phyloP scores from a whole-genome alignment of 352 stramenopile species.

The Pythium phragmitis region DNA sequence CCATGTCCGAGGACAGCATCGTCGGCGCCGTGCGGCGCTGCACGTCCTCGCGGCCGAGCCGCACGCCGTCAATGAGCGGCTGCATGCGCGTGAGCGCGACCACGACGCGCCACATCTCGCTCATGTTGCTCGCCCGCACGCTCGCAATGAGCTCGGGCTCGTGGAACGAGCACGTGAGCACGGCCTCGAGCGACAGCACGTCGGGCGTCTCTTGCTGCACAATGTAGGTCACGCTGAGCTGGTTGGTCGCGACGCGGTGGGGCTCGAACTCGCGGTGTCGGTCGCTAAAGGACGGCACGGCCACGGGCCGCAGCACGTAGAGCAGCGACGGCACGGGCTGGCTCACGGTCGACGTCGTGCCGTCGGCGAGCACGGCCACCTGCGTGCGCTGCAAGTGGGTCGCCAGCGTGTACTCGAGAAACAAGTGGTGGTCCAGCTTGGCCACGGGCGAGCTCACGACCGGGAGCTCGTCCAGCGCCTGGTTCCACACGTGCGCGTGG shows the following conservation, averaged over 20 bases:
- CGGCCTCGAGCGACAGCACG: conserved; percentile 60
- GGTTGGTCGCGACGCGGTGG: conserved; percentile 35
- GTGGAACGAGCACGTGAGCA: conserved; percentile 41
- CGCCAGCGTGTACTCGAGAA: conserved; percentile 61
- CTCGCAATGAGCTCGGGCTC: conserved; percentile 19
- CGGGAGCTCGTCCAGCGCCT: conserved; percentile 11
- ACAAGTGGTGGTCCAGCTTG: conserved; percentile 40
- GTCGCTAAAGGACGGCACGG: conserved; percentile 33
- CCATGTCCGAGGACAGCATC: neutral
- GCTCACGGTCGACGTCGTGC: conserved; percentile 21
- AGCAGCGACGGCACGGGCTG: conserved; percentile 58
- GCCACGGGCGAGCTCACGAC: conserved; percentile 4
- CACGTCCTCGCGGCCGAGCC: conserved; percentile 32
- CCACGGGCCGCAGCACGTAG: conserved; percentile 57
- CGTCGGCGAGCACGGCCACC: conserved; percentile 30
- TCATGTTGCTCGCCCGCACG: conserved; percentile 38
- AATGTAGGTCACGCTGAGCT: conserved; percentile 73
- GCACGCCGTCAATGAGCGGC: conserved; percentile 42
- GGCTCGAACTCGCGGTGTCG: conserved; percentile 34
- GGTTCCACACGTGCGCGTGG: conserved; percentile 33
- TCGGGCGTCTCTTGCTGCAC: conserved; percentile 44
- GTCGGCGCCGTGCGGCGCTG: conserved; percentile 10
- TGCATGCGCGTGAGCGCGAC: conserved; percentile 57
- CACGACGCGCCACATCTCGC: conserved; percentile 50
- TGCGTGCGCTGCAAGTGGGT: conserved; percentile 60